These are phyloP conservation scores for Solioccasus polychromus DNA, from an alignment of 768 basidiomycete species.

Conservation along the genomic window DNA sequence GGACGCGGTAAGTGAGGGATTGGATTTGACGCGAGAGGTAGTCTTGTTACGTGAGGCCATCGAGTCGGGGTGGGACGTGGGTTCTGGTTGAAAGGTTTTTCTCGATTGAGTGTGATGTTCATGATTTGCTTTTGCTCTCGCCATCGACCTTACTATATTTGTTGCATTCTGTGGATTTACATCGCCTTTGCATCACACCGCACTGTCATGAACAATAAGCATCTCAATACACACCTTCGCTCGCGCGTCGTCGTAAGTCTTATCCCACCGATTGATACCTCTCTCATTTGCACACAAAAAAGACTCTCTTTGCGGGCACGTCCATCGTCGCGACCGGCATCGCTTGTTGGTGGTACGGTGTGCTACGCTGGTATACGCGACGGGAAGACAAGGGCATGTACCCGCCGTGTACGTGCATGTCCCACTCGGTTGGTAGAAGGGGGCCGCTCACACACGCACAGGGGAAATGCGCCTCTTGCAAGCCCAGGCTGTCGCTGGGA, in stretches of 20 bases:
- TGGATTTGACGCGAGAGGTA: conserved; percentile 11
- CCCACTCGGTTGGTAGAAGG: background rate
- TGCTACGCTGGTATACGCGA: conserved; percentile 18
- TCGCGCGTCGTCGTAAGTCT: too few species aligned
- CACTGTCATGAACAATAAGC: too few species aligned
- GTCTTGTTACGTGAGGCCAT: conserved; percentile 25
- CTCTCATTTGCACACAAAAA: too few species aligned
- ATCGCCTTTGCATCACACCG: too few species aligned
- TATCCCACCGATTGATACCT: too few species aligned
- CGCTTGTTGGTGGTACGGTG: conserved; percentile 19
- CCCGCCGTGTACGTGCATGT: conserved; percentile 14
- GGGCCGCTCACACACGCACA: background rate
- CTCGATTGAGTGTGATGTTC: too few species aligned
- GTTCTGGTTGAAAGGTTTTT: too few species aligned
- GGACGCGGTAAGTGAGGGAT: conserved; percentile 18
- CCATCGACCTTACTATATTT: too few species aligned
- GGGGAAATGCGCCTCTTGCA: conserved; percentile 30
- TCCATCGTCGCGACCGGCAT: conserved; percentile 19
- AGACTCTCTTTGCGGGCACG: conserved; percentile 28
- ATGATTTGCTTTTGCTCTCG: too few species aligned
- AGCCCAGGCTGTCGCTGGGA: conserved; percentile 16
- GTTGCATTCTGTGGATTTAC: too few species aligned
- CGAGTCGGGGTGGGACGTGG: conserved; percentile 16
- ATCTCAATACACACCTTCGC: too few species aligned
- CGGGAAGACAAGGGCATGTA: conserved; percentile 17